Conservation (phyloP, 2,329 filamentous ascomycete genomes). For the Apiospora koreana region DNA sequence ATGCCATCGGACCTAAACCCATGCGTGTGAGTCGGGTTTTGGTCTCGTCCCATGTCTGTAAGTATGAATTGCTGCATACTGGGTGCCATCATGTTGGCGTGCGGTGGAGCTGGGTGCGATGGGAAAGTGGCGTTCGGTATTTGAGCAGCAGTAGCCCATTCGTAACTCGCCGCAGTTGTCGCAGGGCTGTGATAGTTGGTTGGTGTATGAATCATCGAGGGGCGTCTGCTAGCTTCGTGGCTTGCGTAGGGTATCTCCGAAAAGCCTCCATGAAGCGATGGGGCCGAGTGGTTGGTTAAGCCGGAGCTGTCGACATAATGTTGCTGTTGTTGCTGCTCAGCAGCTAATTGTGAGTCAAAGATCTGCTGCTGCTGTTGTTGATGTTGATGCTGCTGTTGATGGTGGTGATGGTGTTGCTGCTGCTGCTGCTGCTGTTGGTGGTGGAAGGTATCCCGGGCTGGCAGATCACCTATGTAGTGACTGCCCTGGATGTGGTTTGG, state of each 20-base stretch:
- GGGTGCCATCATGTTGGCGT: neutral
- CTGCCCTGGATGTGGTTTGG: constrained; percentile 34
- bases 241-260: constrained; percentile 9
- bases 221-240: constrained; percentile 12
- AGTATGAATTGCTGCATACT: constrained; percentile 1
- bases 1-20: neutral
- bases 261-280: constrained; percentile 27
- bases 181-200: constrained; percentile 1
- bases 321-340: constrained; percentile 20
- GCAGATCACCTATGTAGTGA: constrained; percentile 35
- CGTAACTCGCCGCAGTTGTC: neutral
- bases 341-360: neutral
- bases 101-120: neutral
- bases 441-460: neutral
- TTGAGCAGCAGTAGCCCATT: neutral
- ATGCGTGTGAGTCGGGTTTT: neutral
- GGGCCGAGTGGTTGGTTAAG: constrained; percentile 35
- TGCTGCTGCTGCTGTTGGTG: neutral
- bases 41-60: constrained; percentile 2
- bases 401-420: constrained; percentile 13
- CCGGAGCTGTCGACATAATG: constrained; percentile 27
- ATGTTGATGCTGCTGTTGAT: constrained; percentile 21
- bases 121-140: neutral
- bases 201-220: constrained; percentile 4
- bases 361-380: constrained; percentile 16